These are phyloP conservation scores for Xylaria grammica DNA, from an alignment of 495 filamentous ascomycete species.

Conservation along the genomic window DNA sequence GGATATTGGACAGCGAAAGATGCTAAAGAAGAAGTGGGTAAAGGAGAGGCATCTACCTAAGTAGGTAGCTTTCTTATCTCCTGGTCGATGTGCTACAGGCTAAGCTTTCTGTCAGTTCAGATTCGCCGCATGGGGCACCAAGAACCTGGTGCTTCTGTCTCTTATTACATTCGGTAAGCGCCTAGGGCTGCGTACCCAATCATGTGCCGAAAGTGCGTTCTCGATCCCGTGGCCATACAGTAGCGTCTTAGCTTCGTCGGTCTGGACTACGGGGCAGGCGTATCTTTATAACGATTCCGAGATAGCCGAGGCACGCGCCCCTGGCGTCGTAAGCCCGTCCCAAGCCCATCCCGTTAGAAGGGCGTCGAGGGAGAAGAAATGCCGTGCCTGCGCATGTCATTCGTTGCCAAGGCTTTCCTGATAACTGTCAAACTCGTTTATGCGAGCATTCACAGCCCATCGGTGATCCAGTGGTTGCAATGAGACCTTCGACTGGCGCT, in stretches of 20 bases:
- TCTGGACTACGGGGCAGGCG: constrained; percentile 16
- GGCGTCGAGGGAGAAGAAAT: background rate
- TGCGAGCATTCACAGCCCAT: constrained; percentile 7
- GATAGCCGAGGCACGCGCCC: constrained; percentile 20
- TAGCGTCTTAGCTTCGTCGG: constrained; percentile 15
- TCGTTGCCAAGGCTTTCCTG: constrained; percentile 12
- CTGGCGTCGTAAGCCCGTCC: constrained; percentile 20
- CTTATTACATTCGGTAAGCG: constrained; percentile 19
- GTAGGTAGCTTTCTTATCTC: constrained; percentile 3
- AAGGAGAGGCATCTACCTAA: too few species aligned
- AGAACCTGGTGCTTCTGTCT: constrained; percentile 2
- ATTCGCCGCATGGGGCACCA: background rate
- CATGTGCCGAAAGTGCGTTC: constrained; percentile 2
- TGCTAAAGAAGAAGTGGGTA: background rate
- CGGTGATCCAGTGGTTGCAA: constrained; percentile 1
- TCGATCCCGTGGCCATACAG: constrained; percentile 15
- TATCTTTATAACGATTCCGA: constrained; percentile 19
- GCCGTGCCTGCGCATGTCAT: constrained; percentile 11
- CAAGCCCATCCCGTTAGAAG: background rate
- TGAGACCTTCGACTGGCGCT: constrained; percentile 9
- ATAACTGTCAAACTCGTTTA: constrained; percentile 7
- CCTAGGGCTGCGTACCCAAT: constrained; percentile 16
- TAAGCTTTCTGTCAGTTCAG: background rate
- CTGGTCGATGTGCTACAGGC: background rate
- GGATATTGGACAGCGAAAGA: too few species aligned